These are phyloP conservation scores for Quercus lobata DNA, from an alignment of 331 rosid genomes.

Conservation along the genomic window DNA sequence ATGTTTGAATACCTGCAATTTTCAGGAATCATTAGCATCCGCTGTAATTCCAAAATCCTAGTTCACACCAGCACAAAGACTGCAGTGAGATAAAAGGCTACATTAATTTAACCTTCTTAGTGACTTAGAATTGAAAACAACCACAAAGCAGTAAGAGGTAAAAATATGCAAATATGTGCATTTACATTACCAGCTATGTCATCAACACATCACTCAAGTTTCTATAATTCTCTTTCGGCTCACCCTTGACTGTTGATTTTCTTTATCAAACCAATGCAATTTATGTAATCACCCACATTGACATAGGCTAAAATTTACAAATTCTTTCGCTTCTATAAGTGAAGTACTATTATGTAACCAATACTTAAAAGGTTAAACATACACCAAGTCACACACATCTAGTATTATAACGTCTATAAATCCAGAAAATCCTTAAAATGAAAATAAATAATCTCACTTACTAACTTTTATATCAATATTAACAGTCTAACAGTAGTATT, in stretches of 20 bases:
- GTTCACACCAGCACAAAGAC: not conserved
- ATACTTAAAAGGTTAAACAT: too few species aligned
- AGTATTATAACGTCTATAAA: too few species aligned
- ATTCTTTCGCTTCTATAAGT: not conserved
- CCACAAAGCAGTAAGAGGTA: not conserved
- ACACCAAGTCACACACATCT: too few species aligned
- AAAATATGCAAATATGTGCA: not conserved
- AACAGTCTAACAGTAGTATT: too few species aligned
- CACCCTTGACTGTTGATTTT: too few species aligned
- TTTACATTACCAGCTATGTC: not conserved
- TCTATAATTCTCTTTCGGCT: too few species aligned
- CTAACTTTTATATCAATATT: too few species aligned
- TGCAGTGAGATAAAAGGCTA: not conserved
- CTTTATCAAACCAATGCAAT: not conserved
- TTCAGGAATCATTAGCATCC: not conserved
- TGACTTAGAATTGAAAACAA: not conserved
- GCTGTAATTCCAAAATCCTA: not conserved
- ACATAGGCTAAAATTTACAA: not conserved
- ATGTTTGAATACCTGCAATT: slow-evolving; percentile 78
- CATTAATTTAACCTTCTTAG: not conserved
- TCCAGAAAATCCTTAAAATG: too few species aligned
- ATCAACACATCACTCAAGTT: not conserved
- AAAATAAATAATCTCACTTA: too few species aligned
- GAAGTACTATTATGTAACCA: too few species aligned
- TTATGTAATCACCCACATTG: not conserved